These are phyloP conservation scores for Solanum tacnaense DNA, from an alignment of 257 asterid species.

Conservation along the genomic window DNA sequence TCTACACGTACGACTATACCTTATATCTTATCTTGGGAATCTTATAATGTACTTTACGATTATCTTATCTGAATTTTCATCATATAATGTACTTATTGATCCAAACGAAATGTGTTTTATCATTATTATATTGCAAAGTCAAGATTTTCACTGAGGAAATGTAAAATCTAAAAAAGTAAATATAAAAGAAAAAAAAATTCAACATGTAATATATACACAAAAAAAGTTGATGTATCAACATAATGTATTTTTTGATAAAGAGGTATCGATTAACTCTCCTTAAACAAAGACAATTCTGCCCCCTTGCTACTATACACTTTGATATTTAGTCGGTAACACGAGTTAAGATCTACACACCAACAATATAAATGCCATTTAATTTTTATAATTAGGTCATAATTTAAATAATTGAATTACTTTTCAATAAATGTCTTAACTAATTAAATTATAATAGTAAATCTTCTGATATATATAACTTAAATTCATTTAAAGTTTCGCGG, in stretches of 20 bases:
- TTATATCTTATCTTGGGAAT: neutral
- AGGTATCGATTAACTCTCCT: neutral
- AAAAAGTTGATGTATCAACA: too few species aligned
- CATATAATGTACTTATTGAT: too few species aligned
- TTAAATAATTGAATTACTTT: neutral
- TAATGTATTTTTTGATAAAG: too few species aligned
- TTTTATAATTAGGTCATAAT: neutral
- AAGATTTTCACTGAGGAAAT: rapidly evolving
- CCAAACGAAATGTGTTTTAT: neutral
- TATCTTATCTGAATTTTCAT: neutral
- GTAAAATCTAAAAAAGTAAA: neutral
- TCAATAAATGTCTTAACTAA: neutral
- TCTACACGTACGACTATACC: neutral
- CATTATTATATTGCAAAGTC: neutral
- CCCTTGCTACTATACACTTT: neutral
- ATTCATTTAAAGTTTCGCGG: neutral
- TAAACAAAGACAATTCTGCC: neutral
- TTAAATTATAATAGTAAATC: neutral
- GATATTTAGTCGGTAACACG: neutral
- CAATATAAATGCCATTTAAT: neutral
- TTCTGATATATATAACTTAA: too few species aligned
- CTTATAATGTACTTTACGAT: neutral
- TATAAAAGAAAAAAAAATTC: neutral
- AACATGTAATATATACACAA: neutral
- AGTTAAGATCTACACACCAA: neutral